Percentiles rank a stretch among this genome's conserved stretches.
These are phyloP conservation scores for Zygoascus biomembranicola DNA, from an alignment of 805 yeast species.

Conservation along the genomic window DNA sequence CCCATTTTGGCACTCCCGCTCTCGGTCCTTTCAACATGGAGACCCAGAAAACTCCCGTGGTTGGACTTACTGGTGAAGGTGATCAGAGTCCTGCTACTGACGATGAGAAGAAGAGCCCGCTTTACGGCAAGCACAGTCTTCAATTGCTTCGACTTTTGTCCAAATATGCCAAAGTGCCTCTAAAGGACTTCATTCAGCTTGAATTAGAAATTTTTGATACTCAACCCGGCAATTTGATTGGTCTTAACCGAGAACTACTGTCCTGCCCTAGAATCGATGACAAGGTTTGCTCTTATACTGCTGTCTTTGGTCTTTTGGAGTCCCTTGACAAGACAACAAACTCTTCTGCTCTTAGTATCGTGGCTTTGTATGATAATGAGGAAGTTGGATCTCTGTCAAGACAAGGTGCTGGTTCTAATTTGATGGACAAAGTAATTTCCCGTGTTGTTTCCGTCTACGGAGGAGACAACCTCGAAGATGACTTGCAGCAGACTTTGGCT, in stretches of 20 bases:
- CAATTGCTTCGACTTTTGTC: constrained; percentile 60
- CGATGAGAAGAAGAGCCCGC: constrained; percentile 52
- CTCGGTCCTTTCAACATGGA: constrained; percentile 68
- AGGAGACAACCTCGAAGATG: constrained; percentile 23
- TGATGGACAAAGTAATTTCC: constrained; percentile 50
- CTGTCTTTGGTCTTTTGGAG: constrained; percentile 46
- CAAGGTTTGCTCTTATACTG: constrained; percentile 70
- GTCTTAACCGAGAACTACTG: constrained; percentile 61
- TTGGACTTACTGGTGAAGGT: constrained; percentile 42
- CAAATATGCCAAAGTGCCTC: constrained; percentile 44
- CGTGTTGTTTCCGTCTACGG: constrained; percentile 30
- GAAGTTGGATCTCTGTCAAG: constrained; percentile 72
- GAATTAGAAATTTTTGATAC: constrained; percentile 75
- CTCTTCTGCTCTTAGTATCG: constrained; percentile 35
- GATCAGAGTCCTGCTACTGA: constrained; percentile 38
- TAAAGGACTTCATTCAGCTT: constrained; percentile 53
- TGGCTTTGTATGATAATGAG: constrained; percentile 68
- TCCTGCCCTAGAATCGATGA: constrained; percentile 80
- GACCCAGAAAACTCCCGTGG: constrained; percentile 72
- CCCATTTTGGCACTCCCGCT: constrained; percentile 72
- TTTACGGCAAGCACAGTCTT: constrained; percentile 59
- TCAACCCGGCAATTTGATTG: constrained; percentile 69
- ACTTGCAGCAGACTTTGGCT: constrained; percentile 41
- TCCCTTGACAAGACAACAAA: constrained; percentile 29
- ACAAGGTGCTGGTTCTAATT: constrained; percentile 73